A percentile compares a stretch with the other conserved stretches of the same genome.
Evolutionary conservation across 2,329 filamentous ascomycete genomes (phyloP).

Genomic region (Aspergillus texensis): DNA sequence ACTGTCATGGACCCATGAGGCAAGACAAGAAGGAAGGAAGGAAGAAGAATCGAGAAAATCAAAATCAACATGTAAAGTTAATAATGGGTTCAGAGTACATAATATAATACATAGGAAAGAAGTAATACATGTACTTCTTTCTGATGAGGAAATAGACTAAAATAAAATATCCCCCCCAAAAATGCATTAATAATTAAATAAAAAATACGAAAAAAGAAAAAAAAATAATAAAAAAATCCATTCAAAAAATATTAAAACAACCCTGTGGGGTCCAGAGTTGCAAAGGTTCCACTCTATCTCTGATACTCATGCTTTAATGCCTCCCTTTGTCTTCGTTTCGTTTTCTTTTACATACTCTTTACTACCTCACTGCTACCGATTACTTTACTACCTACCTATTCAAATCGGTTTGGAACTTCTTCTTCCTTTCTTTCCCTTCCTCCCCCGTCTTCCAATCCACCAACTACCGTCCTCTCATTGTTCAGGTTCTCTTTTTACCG

Average conservation of each 20-base stretch:
- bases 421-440: conserved; percentile 11
- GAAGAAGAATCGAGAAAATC: not conserved
- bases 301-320: conserved; percentile 18
- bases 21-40: not conserved
- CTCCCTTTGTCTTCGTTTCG: conserved; percentile 13
- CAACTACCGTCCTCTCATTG: not conserved
- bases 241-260: conserved; percentile 15
- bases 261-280: conserved; percentile 25
- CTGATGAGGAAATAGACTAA: conserved; percentile 1
- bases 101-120: not conserved
- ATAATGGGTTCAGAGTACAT: not conserved
- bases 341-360: conserved; percentile 10
- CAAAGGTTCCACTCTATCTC: conserved; percentile 21
- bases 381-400: not conserved
- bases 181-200: conserved; percentile 8
- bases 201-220: conserved; percentile 11
- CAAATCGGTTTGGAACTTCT: not conserved
- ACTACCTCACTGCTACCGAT: not conserved
- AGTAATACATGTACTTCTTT: not conserved
- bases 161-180: conserved; percentile 8
- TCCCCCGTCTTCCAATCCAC: conserved; percentile 6
- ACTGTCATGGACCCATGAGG: not conserved
- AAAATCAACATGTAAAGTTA: not conserved
- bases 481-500: conserved; percentile 3
- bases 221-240: conserved; percentile 6